A percentile compares a stretch with the other conserved stretches of the same genome.
phyloP scores from a whole-genome alignment of 768 basidiomycete genomes.

The Podaxis carcinomalis region DNA sequence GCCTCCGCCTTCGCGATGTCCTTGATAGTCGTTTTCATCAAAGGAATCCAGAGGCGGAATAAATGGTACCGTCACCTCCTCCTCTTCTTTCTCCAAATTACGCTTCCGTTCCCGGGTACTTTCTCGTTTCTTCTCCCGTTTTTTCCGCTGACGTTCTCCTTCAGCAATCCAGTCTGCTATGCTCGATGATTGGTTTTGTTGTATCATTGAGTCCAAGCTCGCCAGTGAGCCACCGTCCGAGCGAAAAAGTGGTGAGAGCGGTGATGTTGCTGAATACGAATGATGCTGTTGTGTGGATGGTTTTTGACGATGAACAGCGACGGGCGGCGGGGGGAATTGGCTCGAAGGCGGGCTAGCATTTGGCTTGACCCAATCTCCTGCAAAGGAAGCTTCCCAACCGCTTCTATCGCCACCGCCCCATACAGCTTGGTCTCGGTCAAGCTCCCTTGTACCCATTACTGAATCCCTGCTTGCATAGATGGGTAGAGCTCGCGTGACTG shows the following conservation, averaged over 20 bases:
- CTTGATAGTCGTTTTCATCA: background rate
- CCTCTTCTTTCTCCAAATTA: background rate
- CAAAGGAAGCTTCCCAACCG: background rate
- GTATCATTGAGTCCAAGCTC: background rate
- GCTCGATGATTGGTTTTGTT: too few species aligned
- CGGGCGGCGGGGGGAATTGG: background rate
- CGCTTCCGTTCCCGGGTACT: background rate
- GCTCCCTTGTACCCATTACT: background rate
- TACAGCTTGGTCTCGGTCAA: background rate
- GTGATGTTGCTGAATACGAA: background rate
- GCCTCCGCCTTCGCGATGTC: too few species aligned
- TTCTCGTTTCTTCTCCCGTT: background rate
- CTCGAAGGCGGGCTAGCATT: background rate
- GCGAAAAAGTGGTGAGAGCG: background rate
- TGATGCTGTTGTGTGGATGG: background rate
- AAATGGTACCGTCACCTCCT: background rate
- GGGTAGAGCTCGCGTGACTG: background rate
- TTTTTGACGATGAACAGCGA: background rate
- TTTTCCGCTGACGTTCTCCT: background rate
- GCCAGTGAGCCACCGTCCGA: background rate
- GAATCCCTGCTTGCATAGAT: background rate
- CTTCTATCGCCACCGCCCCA: slow-evolving; percentile 4
- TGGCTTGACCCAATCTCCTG: background rate
- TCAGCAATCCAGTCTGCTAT: background rate
- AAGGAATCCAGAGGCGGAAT: background rate